These are phyloP conservation scores for Penicillium mononematosum DNA, from an alignment of 495 filamentous ascomycete species.

Conservation along the genomic window DNA sequence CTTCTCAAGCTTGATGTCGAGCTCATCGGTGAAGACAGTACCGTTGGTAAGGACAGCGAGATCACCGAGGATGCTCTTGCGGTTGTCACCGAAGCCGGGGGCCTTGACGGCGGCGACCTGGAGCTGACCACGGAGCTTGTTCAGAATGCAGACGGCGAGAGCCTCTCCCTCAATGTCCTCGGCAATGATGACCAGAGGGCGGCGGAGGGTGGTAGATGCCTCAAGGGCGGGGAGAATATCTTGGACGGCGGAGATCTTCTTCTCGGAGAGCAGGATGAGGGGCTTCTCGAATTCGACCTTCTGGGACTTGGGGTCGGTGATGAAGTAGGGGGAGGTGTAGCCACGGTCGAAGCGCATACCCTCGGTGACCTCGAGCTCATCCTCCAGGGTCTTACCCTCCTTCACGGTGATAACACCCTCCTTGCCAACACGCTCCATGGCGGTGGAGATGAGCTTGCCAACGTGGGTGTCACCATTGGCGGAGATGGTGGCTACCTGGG, in stretches of 20 bases:
- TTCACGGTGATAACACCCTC: slow-evolving; percentile 99
- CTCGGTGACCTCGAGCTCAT: slow-evolving; percentile 98
- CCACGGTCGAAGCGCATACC: slow-evolving; percentile 99
- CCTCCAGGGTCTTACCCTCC: slow-evolving; percentile 97
- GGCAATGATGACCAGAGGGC: slow-evolving; percentile 95
- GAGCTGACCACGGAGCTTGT: slow-evolving; percentile 99
- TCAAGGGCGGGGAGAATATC: slow-evolving; percentile 98
- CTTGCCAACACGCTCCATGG: slow-evolving; percentile 99
- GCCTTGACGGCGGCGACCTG: slow-evolving; percentile 99
- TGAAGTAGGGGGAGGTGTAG: slow-evolving; percentile 98
- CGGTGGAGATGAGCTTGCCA: slow-evolving; percentile 90
- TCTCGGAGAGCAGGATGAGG: slow-evolving; percentile 95
- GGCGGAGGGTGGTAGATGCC: slow-evolving; percentile 90
- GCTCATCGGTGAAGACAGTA: slow-evolving; percentile 96
- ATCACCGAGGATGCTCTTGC: slow-evolving; percentile 98
- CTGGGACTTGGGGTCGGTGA: slow-evolving; percentile 96
- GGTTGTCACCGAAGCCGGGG: slow-evolving; percentile 98
- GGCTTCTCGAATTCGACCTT: slow-evolving; percentile 99
- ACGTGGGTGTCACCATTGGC: slow-evolving; percentile 97
- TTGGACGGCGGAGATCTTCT: slow-evolving; percentile 98
- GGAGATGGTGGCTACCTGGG: slow-evolving; percentile 96
- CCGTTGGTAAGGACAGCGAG: slow-evolving; percentile 92
- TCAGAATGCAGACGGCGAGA: slow-evolving; percentile 96
- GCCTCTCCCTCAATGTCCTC: slow-evolving; percentile 99
- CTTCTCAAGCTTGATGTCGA: slow-evolving; percentile 98